A percentile compares a stretch with the other conserved stretches of the same genome.
Evolutionary conservation across 106 monocot species (phyloP).

Genomic region (Phalaenopsis equestris): DNA sequence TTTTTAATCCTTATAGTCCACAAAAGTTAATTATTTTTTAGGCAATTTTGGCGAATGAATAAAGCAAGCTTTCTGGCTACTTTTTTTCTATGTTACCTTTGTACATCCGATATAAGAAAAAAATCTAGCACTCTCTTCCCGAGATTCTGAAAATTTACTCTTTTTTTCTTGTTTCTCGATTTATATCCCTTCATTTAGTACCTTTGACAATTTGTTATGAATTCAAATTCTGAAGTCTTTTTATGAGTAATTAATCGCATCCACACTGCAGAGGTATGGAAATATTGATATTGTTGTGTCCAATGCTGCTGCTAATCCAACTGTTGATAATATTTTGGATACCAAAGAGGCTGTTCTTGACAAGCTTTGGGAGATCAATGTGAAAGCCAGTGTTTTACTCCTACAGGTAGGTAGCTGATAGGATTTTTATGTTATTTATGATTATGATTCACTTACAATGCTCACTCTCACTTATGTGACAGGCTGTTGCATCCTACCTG

Average conservation of each 20-base stretch:
- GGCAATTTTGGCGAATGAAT: too few species aligned
- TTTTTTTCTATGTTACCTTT: neutral
- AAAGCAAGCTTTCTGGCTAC: too few species aligned
- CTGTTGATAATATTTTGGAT: slow-evolving; percentile 55
- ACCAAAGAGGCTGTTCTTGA: slow-evolving; percentile 73
- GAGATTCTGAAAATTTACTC: neutral
- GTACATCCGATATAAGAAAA: neutral
- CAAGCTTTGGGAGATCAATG: slow-evolving; percentile 96
- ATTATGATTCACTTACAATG: neutral
- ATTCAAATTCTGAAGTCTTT: neutral
- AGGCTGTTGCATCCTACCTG: slow-evolving; percentile 64
- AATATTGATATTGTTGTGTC: slow-evolving; percentile 90
- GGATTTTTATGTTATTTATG: neutral
- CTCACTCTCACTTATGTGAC: slow-evolving; percentile 3
- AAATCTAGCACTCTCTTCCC: neutral
- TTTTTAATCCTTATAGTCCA: too few species aligned
- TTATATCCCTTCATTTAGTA: neutral
- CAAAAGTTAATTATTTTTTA: too few species aligned
- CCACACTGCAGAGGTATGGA: slow-evolving; percentile 59
- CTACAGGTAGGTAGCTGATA: slow-evolving; percentile 40
- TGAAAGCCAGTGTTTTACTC: slow-evolving; percentile 72
- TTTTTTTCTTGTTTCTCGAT: neutral
- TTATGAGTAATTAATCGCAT: neutral
- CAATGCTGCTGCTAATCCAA: slow-evolving; percentile 91
- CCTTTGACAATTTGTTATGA: neutral